phyloP scores from a whole-genome alignment of 129 eudicot species.

The Erigeron canadensis region DNA sequence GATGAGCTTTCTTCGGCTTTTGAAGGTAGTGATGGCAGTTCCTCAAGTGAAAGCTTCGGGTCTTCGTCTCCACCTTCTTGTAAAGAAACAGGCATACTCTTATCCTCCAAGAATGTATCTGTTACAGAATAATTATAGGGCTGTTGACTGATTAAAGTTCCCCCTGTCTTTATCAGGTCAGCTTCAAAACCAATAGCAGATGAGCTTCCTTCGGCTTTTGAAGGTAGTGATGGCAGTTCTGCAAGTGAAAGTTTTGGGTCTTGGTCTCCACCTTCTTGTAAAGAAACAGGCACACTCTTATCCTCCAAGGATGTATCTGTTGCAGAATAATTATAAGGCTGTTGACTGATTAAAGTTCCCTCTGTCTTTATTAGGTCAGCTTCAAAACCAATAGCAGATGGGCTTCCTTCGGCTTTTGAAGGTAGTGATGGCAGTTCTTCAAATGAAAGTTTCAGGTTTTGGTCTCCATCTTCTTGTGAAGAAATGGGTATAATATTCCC shows the following conservation, averaged over 20 bases:
- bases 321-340: not conserved
- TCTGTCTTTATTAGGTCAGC: conserved; percentile 9
- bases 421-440: conserved; percentile 21
- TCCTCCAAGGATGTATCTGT: not conserved
- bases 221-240: conserved; percentile 15
- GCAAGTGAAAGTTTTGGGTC: conserved; percentile 11
- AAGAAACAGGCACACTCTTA: no score
- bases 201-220: conserved; percentile 22
- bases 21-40: conserved; percentile 3
- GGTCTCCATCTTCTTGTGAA: conserved; percentile 22
- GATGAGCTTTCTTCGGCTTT: conserved; percentile 22
- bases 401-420: conserved; percentile 21
- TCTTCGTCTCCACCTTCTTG: not conserved
- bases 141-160: not conserved
- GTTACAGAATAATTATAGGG: conserved; percentile 1
- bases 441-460: conserved; percentile 4
- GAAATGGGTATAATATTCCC: not conserved
- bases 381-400: conserved; percentile 17
- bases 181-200: conserved; percentile 17
- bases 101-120: not conserved
- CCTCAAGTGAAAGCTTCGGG: conserved; percentile 15
- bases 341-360: not conserved
- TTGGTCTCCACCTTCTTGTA: not conserved
- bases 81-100: no score
- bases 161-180: conserved; percentile 8